These are phyloP conservation scores for Colletotrichum tofieldiae DNA, from an alignment of 2,329 filamentous ascomycete genomes.

Conservation along the genomic window DNA sequence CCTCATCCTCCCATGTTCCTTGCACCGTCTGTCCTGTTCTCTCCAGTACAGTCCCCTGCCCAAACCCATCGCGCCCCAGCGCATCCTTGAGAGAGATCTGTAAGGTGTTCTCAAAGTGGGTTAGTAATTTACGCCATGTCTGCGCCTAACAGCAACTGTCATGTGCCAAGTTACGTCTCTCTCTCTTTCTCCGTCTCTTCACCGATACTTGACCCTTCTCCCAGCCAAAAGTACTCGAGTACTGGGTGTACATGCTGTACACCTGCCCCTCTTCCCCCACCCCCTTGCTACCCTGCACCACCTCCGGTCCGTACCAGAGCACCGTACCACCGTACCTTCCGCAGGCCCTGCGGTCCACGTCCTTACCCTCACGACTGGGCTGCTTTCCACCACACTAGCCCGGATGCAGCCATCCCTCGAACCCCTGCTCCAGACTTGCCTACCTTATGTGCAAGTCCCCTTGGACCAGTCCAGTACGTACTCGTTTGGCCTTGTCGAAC, in stretches of 20 bases:
- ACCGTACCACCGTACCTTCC: not conserved
- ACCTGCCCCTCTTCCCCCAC: not conserved
- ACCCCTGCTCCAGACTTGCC: constrained; percentile 34
- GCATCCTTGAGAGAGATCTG: constrained; percentile 39
- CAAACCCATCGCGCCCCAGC: constrained; percentile 23
- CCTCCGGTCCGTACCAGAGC: not conserved
- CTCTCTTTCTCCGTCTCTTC: constrained; percentile 15
- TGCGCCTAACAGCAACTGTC: constrained; percentile 42
- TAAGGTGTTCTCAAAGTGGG: constrained; percentile 42
- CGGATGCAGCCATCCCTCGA: constrained; percentile 36
- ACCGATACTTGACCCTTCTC: constrained; percentile 41
- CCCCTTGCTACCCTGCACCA: not conserved
- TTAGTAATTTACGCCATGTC: constrained; percentile 43
- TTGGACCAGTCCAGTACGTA: constrained; percentile 12
- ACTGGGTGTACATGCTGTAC: constrained; percentile 11
- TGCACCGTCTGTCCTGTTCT: constrained; percentile 19
- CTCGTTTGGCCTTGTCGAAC: not conserved
- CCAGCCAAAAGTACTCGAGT: constrained; percentile 13
- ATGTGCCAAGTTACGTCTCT: constrained; percentile 42
- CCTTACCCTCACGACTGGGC: constrained; percentile 30
- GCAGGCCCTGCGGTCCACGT: constrained; percentile 5
- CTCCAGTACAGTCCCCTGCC: constrained; percentile 25
- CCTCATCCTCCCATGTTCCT: constrained; percentile 15
- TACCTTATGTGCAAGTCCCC: constrained; percentile 20
- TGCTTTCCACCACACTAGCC: constrained; percentile 26